phyloP scores from a whole-genome alignment of 2,329 filamentous ascomycete genomes.

The Coniosporium tulheliwenetii region DNA sequence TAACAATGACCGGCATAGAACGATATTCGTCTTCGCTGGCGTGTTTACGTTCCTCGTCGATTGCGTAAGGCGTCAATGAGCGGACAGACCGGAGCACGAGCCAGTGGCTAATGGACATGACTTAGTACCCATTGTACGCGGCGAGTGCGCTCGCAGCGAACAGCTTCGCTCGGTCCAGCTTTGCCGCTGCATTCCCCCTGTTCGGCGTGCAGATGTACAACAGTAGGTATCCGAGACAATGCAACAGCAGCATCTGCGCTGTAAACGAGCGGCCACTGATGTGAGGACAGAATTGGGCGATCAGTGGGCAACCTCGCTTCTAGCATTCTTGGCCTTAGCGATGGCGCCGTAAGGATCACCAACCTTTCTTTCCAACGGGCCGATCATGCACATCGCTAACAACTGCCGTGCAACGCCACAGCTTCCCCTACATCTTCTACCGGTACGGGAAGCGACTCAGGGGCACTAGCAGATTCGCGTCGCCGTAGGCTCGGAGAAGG shows the following conservation, averaged over 20 bases:
- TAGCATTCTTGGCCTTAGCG: slow-evolving; percentile 31
- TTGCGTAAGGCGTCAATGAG: slow-evolving; percentile 20
- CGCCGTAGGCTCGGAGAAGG: slow-evolving; percentile 12
- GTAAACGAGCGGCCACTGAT: slow-evolving; percentile 29
- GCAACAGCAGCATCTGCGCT: slow-evolving; percentile 3
- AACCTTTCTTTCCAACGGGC: slow-evolving; percentile 8
- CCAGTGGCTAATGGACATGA: slow-evolving; percentile 1
- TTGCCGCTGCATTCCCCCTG: slow-evolving; percentile 31
- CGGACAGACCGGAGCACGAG: not conserved
- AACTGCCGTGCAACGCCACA: not conserved
- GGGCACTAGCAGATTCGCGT: slow-evolving; percentile 30
- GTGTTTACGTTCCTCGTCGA: slow-evolving; percentile 80
- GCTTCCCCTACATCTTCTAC: slow-evolving; percentile 27
- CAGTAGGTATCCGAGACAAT: slow-evolving; percentile 20
- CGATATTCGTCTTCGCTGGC: slow-evolving; percentile 62
- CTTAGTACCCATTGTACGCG: slow-evolving; percentile 31
- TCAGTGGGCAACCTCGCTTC: slow-evolving; percentile 32
- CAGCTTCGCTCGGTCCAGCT: slow-evolving; percentile 30
- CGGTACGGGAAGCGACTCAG: slow-evolving; percentile 32
- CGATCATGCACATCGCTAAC: slow-evolving; percentile 5
- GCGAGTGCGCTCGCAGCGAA: slow-evolving; percentile 34
- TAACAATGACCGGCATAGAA: slow-evolving; percentile 10
- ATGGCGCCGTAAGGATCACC: slow-evolving; percentile 27
- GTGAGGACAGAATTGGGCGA: slow-evolving; percentile 26
- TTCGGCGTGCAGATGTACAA: slow-evolving; percentile 37